Conservation (phyloP, 441 rosid genomes). For the Gossypium schwendimanii region DNA sequence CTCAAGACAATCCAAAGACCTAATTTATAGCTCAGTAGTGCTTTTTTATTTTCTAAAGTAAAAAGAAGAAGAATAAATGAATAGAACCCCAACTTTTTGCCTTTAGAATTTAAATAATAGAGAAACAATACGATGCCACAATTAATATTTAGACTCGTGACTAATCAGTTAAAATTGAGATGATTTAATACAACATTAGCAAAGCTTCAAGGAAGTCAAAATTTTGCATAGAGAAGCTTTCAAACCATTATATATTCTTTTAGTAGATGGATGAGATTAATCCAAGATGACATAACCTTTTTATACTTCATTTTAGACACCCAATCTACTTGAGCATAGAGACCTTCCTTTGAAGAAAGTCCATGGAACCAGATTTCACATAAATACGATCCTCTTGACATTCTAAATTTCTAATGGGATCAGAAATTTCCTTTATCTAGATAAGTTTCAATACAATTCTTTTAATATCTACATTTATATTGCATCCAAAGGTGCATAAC, state of each 20-base stretch:
- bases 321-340: background rate
- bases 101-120: background rate
- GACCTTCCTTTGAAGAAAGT: background rate
- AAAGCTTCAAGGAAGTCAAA: background rate
- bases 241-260: background rate
- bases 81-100: background rate
- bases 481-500: conserved; percentile 13
- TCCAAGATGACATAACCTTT: background rate
- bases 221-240: background rate
- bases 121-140: background rate
- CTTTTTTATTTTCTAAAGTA: background rate
- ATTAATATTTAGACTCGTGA: background rate
- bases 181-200: background rate
- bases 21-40: background rate
- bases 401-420: background rate
- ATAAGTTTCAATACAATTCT: background rate
- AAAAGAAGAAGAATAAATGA: background rate
- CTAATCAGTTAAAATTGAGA: background rate
- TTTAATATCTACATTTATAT: background rate
- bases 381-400: background rate
- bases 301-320: background rate
- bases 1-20: conserved; percentile 6
- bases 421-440: background rate
- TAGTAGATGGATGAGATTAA: background rate
- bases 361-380: background rate